A percentile compares a stretch with the other conserved stretches of the same genome.
phyloP scores from a whole-genome alignment of 1,284 basidiomycete genomes.

The Psilocybe mexicana region DNA sequence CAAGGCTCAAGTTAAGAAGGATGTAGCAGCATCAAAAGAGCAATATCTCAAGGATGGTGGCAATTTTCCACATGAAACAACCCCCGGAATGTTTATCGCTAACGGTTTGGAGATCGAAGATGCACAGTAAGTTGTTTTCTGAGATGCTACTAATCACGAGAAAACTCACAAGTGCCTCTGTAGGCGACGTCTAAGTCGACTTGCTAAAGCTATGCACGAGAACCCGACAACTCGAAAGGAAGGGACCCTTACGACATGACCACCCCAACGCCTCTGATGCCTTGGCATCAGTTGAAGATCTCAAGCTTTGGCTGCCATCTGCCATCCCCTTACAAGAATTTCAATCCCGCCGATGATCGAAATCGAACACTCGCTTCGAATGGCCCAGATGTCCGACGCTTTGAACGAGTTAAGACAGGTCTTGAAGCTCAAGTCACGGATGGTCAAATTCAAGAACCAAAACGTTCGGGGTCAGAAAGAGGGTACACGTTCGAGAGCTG shows the following conservation, averaged over 20 bases:
- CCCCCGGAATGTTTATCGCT: neutral
- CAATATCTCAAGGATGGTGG: conserved; percentile 1
- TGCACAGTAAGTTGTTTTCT: neutral
- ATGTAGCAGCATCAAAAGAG: conserved; percentile 8
- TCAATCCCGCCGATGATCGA: neutral
- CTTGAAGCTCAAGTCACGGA: conserved; percentile 13
- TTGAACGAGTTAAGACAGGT: conserved; percentile 9
- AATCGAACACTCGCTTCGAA: conserved; percentile 8
- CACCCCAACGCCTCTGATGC: neutral
- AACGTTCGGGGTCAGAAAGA: conserved; percentile 16
- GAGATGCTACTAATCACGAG: neutral
- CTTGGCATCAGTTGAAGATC: conserved; percentile 3
- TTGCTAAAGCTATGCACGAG: no score
- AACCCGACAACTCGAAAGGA: neutral
- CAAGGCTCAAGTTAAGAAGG: conserved; percentile 6
- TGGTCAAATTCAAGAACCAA: conserved; percentile 17
- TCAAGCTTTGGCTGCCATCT: conserved; percentile 15
- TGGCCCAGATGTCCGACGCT: conserved; percentile 7
- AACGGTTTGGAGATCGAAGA: conserved; percentile 2
- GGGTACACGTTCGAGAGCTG: conserved; percentile 13
- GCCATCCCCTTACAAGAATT: neutral
- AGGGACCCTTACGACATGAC: neutral
- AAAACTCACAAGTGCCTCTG: no score
- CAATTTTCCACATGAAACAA: neutral
- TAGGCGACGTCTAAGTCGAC: no score